Evolutionary conservation across 805 yeast genomes (phyloP), one percentile per base, ranked within the genome.

Genomic region (Tetrapisispora taiwanensis): DNA sequence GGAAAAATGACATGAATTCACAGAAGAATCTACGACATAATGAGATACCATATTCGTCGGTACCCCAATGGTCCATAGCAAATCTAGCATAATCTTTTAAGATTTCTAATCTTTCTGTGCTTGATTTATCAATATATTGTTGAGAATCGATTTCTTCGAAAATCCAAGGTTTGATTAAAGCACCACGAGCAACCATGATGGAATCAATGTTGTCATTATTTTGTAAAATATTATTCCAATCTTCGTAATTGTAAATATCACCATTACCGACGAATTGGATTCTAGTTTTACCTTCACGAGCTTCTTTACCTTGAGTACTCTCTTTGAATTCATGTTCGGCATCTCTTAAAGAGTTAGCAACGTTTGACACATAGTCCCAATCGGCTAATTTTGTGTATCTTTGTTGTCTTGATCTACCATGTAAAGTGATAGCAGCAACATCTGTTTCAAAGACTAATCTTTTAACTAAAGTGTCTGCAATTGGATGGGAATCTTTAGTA

Each of bases 171-270:
- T 92, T 92, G 61, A 92, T 89, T 51, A 92, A 74, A 1, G 97
- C 97, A 45, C 97, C 98, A 58, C 99, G 76, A 3, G 97, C 98
- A 44, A 92, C 86, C 97, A 94, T 92, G 15, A 88, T 95, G 27
- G 92, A 79, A 66, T 92, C 98, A 46, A 90, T 79, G 19, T 84
- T 83, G 27, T 75, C 75, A 39, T 78, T 74, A 35, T 54, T 52
- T 24, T 68, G 64, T 35, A 80, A 70, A 10, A 83, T 88, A 30
- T 70, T 72, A 62, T 86, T 75, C 95, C 95, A 92, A 60, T 92
- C 97, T 56, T 84, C 84, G 67, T 75, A 78, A 17, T 86, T 81
- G 68, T 72, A 89, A 39, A 87, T 77, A 61, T 92, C 99, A 42
- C 99, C 99, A 57, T 92, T 92, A 24, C 98, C 99, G 43, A 92